These are phyloP conservation scores for Neoarthrinium moseri DNA, from an alignment of 2,329 filamentous ascomycete genomes.

Conservation along the genomic window DNA sequence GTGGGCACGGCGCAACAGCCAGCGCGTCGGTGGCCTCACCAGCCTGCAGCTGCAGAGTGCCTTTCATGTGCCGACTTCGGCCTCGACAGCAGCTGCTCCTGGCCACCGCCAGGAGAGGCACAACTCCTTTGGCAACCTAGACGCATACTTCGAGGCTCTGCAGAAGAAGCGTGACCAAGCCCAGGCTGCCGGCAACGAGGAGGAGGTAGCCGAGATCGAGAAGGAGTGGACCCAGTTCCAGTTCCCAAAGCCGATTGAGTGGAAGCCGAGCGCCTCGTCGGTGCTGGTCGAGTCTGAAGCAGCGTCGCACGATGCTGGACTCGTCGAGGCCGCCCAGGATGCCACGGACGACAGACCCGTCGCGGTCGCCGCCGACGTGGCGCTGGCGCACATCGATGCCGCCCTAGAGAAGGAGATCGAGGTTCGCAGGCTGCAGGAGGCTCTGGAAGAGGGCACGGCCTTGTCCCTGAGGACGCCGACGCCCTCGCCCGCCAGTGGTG, in stretches of 20 bases:
- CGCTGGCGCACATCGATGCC: conserved; percentile 80
- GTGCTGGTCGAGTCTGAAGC: conserved; percentile 59
- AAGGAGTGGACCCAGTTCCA: conserved; percentile 92
- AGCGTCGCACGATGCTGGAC: conserved; percentile 48
- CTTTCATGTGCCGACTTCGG: conserved; percentile 62
- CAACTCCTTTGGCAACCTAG: conserved; percentile 64
- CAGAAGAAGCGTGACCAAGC: conserved; percentile 57
- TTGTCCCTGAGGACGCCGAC: conserved; percentile 35
- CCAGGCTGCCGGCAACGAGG: conserved; percentile 43
- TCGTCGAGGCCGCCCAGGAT: conserved; percentile 24
- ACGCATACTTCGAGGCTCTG: conserved; percentile 89
- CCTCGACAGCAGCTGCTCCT: conserved; percentile 47
- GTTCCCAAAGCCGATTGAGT: conserved; percentile 84
- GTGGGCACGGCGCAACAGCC: conserved; percentile 58
- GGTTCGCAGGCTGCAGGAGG: conserved; percentile 44
- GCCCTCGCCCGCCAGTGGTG: conserved; percentile 35
- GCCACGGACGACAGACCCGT: conserved; percentile 33
- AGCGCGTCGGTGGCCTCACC: conserved; percentile 53
- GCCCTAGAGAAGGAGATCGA: conserved; percentile 78
- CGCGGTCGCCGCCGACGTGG: conserved; percentile 52
- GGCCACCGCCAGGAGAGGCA: conserved; percentile 57
- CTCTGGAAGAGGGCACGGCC: conserved; percentile 34
- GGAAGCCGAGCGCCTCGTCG: conserved; percentile 65
- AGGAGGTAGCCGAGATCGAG: conserved; percentile 54
- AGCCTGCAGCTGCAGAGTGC: conserved; percentile 73